phyloP scores from a whole-genome alignment of 192 early-diverging fungal genomes.

The Spizellomyces punctatus region DNA sequence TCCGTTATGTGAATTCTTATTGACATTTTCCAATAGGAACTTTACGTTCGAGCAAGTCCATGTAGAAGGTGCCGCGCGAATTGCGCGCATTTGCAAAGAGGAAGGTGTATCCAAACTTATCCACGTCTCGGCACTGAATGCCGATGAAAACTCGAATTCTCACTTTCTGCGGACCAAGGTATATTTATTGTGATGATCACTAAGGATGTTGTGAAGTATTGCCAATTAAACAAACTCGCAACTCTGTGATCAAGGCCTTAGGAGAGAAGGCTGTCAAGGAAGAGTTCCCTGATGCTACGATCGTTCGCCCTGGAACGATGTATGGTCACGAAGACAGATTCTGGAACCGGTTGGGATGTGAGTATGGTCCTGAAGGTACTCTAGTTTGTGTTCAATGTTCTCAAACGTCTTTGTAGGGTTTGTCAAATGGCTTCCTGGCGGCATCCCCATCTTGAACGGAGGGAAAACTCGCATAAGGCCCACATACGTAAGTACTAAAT shows the following conservation, averaged over 20 bases:
- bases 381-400: no score
- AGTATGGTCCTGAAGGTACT: slow-evolving; percentile 33
- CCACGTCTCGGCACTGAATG: slow-evolving; percentile 88
- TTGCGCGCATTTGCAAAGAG: slow-evolving; percentile 80
- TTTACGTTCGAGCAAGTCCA: slow-evolving; percentile 85
- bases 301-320: slow-evolving; percentile 88
- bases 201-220: neutral
- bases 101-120: slow-evolving; percentile 83
- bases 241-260: slow-evolving; percentile 59
- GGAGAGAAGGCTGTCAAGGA: slow-evolving; percentile 89
- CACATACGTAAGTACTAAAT: slow-evolving; percentile 58
- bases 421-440: slow-evolving; percentile 36
- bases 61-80: slow-evolving; percentile 75
- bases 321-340: slow-evolving; percentile 93
- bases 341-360: slow-evolving; percentile 83
- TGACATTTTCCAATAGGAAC: slow-evolving; percentile 64
- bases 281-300: slow-evolving; percentile 89
- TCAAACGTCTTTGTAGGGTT: slow-evolving; percentile 20
- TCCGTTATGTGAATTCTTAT: neutral
- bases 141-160: slow-evolving; percentile 72
- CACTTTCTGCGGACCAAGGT: slow-evolving; percentile 86
- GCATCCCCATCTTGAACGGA: slow-evolving; percentile 66
- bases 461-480: slow-evolving; percentile 71
- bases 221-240: neutral
- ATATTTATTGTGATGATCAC: slow-evolving; percentile 1